phyloP scores from a whole-genome alignment of 129 eudicot genomes.

The Cynara cardunculus region DNA sequence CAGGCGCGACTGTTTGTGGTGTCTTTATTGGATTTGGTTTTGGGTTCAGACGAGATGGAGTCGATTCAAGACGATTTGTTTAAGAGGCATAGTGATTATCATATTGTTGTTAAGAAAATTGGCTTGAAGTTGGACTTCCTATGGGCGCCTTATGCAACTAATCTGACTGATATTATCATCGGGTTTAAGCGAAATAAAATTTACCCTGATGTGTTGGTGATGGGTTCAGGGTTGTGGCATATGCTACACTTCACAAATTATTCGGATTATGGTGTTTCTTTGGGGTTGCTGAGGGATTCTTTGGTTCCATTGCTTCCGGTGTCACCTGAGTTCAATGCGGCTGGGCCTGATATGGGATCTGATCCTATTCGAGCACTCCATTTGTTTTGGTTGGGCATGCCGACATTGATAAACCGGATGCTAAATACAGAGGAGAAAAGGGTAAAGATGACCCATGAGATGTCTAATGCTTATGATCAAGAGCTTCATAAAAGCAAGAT shows the following conservation, averaged over 20 bases:
- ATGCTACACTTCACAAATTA: conserved; percentile 67
- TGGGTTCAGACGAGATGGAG: conserved; percentile 56
- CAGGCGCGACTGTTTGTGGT: conserved; percentile 75
- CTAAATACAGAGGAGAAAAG: conserved; percentile 82
- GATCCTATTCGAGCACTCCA: conserved; percentile 43
- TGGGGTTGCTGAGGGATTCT: conserved; percentile 45
- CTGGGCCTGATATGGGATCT: conserved; percentile 27
- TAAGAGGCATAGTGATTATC: conserved; percentile 90
- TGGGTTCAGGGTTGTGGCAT: conserved; percentile 97
- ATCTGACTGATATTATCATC: conserved; percentile 51
- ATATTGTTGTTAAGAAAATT: conserved; percentile 50
- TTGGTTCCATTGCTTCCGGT: conserved; percentile 45
- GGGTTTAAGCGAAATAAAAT: conserved; percentile 34
- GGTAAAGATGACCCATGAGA: conserved; percentile 58
- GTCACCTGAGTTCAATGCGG: conserved; percentile 25
- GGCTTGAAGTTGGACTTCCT: conserved; percentile 85
- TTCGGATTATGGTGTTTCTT: conserved; percentile 49
- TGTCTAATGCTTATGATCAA: conserved; percentile 44
- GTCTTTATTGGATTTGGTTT: conserved; percentile 64
- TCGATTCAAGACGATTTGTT: conserved; percentile 69
- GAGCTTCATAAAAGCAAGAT: conserved; percentile 60
- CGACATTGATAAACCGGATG: conserved; percentile 66
- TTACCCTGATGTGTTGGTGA: conserved; percentile 78
- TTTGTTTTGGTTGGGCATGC: conserved; percentile 92
- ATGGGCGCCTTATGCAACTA: conserved; percentile 79